Conservation (phyloP, 768 basidiomycete species). For the Strobilomyces echinocephalus region DNA sequence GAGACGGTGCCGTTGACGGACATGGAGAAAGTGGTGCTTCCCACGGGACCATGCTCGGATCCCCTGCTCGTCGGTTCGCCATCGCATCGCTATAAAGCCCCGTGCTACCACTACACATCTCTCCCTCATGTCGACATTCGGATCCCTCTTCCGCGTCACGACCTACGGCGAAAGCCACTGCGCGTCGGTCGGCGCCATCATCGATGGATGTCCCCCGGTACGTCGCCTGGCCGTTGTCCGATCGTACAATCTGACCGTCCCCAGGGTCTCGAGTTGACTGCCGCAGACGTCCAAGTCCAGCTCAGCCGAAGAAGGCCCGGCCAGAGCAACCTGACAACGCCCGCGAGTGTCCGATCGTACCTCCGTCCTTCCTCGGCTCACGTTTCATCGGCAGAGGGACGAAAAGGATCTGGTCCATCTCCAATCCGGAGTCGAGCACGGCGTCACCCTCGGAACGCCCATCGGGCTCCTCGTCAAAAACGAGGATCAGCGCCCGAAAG, state of each 20-base stretch:
- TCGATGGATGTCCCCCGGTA: slow-evolving; percentile 97
- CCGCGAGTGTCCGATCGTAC: slow-evolving; percentile 48
- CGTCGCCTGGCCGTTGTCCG: slow-evolving; percentile 23
- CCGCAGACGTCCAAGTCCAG: slow-evolving; percentile 86
- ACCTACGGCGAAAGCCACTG: slow-evolving; percentile 99
- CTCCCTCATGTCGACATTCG: slow-evolving; percentile 77
- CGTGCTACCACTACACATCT: slow-evolving; percentile 6
- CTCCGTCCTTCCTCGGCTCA: background rate
- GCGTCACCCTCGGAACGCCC: slow-evolving; percentile 94
- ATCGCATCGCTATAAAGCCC: slow-evolving; percentile 18
- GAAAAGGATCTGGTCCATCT: slow-evolving; percentile 93
- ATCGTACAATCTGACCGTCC: slow-evolving; percentile 12
- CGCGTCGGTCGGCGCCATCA: slow-evolving; percentile 92
- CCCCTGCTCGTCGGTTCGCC: no score
- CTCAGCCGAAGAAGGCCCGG: slow-evolving; percentile 89
- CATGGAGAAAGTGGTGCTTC: slow-evolving; percentile 17
- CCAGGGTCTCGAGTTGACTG: slow-evolving; percentile 77
- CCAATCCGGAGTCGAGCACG: slow-evolving; percentile 91
- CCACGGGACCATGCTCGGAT: slow-evolving; percentile 12
- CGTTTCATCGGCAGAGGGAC: slow-evolving; percentile 61
- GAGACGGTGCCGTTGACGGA: slow-evolving; percentile 22
- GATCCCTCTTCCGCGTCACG: slow-evolving; percentile 86
- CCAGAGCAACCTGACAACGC: slow-evolving; percentile 94
- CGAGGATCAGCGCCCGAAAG: slow-evolving; percentile 96
- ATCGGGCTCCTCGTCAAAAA: slow-evolving; percentile 96